Evolutionary conservation across 352 stramenopile genomes (phyloP).

Genomic region (Aphanomyces astaci): DNA sequence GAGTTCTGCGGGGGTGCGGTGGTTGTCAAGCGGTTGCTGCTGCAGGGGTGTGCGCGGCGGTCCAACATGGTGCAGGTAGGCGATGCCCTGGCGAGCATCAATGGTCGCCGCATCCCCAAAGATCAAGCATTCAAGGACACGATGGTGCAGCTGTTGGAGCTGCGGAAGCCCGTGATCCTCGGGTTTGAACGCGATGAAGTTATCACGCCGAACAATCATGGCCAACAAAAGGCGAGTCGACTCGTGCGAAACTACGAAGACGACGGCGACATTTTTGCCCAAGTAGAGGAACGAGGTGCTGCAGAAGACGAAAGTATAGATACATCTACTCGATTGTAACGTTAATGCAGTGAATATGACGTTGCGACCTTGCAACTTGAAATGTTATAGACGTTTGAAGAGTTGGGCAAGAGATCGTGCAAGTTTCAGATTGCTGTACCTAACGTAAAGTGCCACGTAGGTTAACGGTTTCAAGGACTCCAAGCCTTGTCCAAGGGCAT

Average conservation of each 20-base stretch:
- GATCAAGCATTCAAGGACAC: constrained; percentile 5
- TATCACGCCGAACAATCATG: neutral
- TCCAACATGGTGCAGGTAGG: constrained; percentile 4
- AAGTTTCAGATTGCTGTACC: no score
- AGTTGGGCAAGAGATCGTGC: no score
- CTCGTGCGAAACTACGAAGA: neutral
- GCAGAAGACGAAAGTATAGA: no score
- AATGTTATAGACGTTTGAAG: no score
- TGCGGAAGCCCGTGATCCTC: constrained; percentile 14
- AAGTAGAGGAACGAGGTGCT: neutral
- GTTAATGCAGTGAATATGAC: no score
- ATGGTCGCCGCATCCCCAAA: neutral
- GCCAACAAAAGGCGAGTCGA: neutral
- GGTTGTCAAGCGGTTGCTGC: constrained; percentile 9
- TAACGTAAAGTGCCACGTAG: no score
- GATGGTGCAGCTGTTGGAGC: constrained; percentile 4
- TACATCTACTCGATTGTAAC: no score
- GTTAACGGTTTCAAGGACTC: no score
- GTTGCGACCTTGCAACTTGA: no score
- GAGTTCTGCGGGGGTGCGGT: neutral
- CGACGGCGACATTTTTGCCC: neutral
- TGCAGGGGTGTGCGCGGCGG: neutral
- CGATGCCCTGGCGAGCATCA: constrained; percentile 4
- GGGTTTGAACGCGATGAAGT: constrained; percentile 11
- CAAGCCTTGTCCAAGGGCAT: no score